These are phyloP conservation scores for Lycium barbarum DNA, from an alignment of 257 asterid species.

Conservation along the genomic window DNA sequence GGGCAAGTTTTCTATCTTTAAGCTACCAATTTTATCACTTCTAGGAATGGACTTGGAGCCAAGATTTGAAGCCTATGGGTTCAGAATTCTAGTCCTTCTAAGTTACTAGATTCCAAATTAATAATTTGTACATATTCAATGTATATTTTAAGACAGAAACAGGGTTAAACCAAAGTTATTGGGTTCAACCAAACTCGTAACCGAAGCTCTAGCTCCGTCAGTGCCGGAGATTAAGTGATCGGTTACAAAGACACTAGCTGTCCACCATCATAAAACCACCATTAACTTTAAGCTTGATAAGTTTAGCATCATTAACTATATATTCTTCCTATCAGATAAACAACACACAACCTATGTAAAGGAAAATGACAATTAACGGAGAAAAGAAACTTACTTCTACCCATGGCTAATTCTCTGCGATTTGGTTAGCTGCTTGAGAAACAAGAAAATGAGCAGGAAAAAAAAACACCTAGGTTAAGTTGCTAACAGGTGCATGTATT, in stretches of 20 bases:
- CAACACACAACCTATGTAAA: neutral
- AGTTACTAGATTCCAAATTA: no score
- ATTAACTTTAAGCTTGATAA: no score
- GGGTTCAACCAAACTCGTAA: no score
- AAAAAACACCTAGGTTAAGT: neutral
- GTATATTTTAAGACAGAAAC: no score
- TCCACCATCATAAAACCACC: no score
- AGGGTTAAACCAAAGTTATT: no score
- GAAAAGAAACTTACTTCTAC: constrained; percentile 60
- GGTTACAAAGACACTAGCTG: no score
- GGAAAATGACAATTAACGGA: neutral
- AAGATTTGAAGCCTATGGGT: neutral
- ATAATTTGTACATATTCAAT: no score
- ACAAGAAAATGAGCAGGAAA: neutral
- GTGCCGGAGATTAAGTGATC: no score
- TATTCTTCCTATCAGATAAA: neutral
- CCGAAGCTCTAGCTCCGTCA: no score
- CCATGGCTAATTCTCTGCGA: constrained; percentile 53
- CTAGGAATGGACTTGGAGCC: neutral
- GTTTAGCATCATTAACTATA: no score
- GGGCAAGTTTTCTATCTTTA: neutral
- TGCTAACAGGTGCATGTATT: neutral
- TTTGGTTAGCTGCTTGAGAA: constrained; percentile 28
- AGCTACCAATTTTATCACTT: neutral
- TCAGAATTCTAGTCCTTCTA: no score